Conservation (phyloP, 805 yeast genomes). For the Monosporozyma yasuniensis region DNA sequence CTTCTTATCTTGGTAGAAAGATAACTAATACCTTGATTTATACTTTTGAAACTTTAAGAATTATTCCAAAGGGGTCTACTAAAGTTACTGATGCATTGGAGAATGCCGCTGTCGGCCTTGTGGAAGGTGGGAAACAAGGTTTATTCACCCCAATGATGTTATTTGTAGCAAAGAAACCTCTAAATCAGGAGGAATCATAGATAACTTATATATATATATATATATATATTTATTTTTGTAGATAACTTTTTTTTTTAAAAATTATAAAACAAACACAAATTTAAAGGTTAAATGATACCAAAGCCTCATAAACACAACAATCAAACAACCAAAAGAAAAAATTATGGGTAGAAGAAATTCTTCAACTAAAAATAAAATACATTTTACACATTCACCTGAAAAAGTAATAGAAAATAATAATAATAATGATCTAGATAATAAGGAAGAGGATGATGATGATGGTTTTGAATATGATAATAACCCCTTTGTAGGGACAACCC, state of each 20-base stretch:
- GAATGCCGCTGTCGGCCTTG: constrained; percentile 93
- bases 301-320: neutral
- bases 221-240: neutral
- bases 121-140: constrained; percentile 82
- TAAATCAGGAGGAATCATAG: constrained; percentile 13
- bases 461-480: constrained; percentile 32
- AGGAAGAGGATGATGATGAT: neutral
- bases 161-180: constrained; percentile 80
- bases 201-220: too few relatives aligned
- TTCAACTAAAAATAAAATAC: neutral
- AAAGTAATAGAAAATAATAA: neutral
- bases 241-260: too few relatives aligned
- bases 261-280: too few relatives aligned
- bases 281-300: too few relatives aligned
- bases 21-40: constrained; percentile 76
- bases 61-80: constrained; percentile 88
- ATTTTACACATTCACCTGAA: neutral
- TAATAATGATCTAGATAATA: too few relatives aligned
- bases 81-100: constrained; percentile 90
- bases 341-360: neutral
- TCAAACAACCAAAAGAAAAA: neutral
- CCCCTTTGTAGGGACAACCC: constrained; percentile 33
- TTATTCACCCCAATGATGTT: constrained; percentile 98
- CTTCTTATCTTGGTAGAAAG: constrained; percentile 77
- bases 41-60: constrained; percentile 69